A percentile compares a stretch with the other conserved stretches of the same genome.
Conservation (phyloP, 495 filamentous ascomycete species). For the Penicillium roqueforti region DNA sequence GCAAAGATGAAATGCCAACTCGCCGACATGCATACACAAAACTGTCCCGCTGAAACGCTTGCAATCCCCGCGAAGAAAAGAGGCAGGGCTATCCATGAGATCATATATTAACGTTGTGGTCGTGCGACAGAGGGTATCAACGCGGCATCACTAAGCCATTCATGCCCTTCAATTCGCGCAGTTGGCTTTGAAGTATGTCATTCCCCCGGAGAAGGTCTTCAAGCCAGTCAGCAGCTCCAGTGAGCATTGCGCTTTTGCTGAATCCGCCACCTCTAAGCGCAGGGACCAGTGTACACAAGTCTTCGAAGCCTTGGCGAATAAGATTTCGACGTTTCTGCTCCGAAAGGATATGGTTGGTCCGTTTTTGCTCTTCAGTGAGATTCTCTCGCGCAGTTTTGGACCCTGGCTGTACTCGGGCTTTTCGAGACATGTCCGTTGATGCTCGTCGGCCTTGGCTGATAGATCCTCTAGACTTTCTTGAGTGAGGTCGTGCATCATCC, state of each 20-base stretch:
- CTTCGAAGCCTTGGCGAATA: constrained; percentile 74
- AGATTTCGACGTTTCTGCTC: constrained; percentile 80
- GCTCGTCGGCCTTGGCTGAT: constrained; percentile 29
- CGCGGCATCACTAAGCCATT: constrained; percentile 44
- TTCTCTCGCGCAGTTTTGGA: constrained; percentile 64
- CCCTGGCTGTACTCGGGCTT: constrained; percentile 27
- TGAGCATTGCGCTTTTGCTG: constrained; percentile 75
- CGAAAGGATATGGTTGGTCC: constrained; percentile 82
- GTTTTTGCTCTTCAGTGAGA: constrained; percentile 77
- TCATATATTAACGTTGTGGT: constrained; percentile 20
- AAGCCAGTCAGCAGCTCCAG: constrained; percentile 68
- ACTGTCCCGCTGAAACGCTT: constrained; percentile 18
- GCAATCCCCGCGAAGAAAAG: constrained; percentile 6
- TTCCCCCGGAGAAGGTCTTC: constrained; percentile 67
- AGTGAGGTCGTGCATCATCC: constrained; percentile 37
- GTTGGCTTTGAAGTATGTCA: constrained; percentile 42
- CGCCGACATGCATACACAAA: constrained; percentile 2
- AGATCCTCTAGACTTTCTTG: constrained; percentile 47
- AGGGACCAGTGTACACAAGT: constrained; percentile 67
- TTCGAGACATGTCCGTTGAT: constrained; percentile 33
- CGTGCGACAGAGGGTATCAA: constrained; percentile 24
- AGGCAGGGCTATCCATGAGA: constrained; percentile 8
- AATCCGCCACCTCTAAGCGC: constrained; percentile 63
- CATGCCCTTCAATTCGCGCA: constrained; percentile 43
- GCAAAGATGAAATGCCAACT: constrained; percentile 15